Conservation (phyloP, 176 grass and related monocot species). For the Leersia perrieri region DNA sequence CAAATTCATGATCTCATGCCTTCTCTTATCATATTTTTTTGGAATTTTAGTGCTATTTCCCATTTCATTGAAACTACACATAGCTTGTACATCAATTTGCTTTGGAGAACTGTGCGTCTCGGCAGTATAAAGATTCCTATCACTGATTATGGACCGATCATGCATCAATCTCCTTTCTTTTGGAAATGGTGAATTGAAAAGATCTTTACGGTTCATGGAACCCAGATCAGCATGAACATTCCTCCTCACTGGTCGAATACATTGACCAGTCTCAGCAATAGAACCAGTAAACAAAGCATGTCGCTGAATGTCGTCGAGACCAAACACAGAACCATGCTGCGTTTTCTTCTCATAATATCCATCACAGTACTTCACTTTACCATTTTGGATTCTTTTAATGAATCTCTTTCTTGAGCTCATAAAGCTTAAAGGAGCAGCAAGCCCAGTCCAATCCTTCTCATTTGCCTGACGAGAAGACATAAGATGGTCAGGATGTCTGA, state of each 20-base stretch:
- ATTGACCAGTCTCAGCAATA: constrained; percentile 22
- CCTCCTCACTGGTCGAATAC: constrained; percentile 40
- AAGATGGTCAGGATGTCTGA: constrained; percentile 27
- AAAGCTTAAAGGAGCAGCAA: constrained; percentile 30
- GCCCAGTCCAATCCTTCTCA: constrained; percentile 27
- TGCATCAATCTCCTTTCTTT: constrained; percentile 48
- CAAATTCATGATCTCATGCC: constrained; percentile 38
- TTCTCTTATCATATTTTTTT: constrained; percentile 46
- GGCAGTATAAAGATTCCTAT: constrained; percentile 36
- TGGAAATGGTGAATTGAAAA: constrained; percentile 19
- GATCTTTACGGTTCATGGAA: constrained; percentile 26
- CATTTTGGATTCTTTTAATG: constrained; percentile 15
- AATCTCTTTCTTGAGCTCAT: constrained; percentile 37
- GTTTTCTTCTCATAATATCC: constrained; percentile 36
- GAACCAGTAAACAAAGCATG: constrained; percentile 9
- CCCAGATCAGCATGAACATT: constrained; percentile 31
- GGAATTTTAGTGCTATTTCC: constrained; percentile 45
- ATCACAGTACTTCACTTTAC: constrained; percentile 26
- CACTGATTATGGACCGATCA: constrained; percentile 29
- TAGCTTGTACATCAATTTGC: constrained; percentile 35
- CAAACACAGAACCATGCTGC: constrained; percentile 14
- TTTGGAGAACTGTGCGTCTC: constrained; percentile 19
- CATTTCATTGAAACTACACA: constrained; percentile 31
- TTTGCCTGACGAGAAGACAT: constrained; percentile 21
- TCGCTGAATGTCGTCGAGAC: constrained; percentile 12